A percentile compares a stretch with the other conserved stretches of the same genome.
Evolutionary conservation across 2,329 filamentous ascomycete genomes (phyloP).

Genomic region (Hypoxylon sp.): DNA sequence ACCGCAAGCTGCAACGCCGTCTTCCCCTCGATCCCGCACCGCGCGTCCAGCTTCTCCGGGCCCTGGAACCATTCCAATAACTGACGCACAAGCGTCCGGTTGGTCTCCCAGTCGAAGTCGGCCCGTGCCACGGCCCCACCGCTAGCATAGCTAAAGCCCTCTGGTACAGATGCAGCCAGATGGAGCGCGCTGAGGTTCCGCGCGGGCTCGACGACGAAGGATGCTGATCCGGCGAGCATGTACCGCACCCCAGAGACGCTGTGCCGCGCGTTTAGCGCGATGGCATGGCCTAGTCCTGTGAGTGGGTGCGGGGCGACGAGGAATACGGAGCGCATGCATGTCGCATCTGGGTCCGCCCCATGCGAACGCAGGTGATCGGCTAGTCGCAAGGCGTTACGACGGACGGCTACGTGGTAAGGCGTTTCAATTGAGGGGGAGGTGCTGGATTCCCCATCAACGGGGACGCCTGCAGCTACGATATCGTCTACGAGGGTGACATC

Average conservation of each 20-base stretch:
- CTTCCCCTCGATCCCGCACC: background rate
- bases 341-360: background rate
- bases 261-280: conserved; percentile 9
- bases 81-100: background rate
- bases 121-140: background rate
- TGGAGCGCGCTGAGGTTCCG: background rate
- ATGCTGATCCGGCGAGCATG: background rate
- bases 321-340: background rate
- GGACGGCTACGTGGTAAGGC: conserved; percentile 2
- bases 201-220: conserved; percentile 1
- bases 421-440: background rate
- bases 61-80: background rate
- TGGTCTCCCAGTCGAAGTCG: conserved; percentile 6
- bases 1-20: conserved; percentile 9
- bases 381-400: background rate
- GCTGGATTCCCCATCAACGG: background rate
- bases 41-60: background rate
- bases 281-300: background rate
- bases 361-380: background rate
- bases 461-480: conserved; percentile 1
- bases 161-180: conserved; percentile 1
- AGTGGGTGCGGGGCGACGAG: conserved; percentile 1
- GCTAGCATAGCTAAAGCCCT: background rate
- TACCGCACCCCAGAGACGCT: conserved; percentile 1
- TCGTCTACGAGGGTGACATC: conserved; percentile 7